A percentile compares a stretch with the other conserved stretches of the same genome.
Evolutionary conservation across 2,329 filamentous ascomycete genomes (phyloP).

Genomic region (Cladophialophora carrionii): DNA sequence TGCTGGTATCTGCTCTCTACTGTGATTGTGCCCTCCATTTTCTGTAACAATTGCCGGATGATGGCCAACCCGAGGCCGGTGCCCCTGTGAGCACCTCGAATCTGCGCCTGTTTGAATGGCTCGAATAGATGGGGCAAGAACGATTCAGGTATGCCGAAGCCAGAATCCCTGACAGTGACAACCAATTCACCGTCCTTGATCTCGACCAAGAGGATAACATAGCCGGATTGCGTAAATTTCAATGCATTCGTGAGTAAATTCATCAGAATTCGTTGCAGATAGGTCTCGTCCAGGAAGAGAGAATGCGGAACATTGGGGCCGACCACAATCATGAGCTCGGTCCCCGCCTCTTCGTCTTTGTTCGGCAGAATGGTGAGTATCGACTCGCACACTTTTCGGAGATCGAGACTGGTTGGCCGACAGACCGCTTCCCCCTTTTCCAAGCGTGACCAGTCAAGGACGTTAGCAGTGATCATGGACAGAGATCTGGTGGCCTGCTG

Average conservation of each 20-base stretch:
- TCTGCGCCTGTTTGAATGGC: slow-evolving; percentile 56
- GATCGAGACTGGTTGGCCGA: slow-evolving; percentile 42
- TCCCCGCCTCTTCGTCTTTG: slow-evolving; percentile 42
- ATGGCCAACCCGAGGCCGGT: slow-evolving; percentile 43
- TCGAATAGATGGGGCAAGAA: slow-evolving; percentile 70
- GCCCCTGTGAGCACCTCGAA: slow-evolving; percentile 40
- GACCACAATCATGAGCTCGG: slow-evolving; percentile 43
- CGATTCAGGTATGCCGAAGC: slow-evolving; percentile 45
- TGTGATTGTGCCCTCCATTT: slow-evolving; percentile 41
- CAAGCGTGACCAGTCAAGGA: slow-evolving; percentile 46
- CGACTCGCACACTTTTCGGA: slow-evolving; percentile 43
- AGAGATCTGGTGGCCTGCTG: slow-evolving; percentile 44
- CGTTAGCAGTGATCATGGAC: slow-evolving; percentile 46
- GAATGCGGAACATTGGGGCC: slow-evolving; percentile 41
- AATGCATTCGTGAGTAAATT: slow-evolving; percentile 45
- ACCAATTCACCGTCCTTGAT: slow-evolving; percentile 60
- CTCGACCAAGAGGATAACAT: slow-evolving; percentile 60
- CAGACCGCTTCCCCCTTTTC: slow-evolving; percentile 43
- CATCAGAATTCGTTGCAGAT: slow-evolving; percentile 52
- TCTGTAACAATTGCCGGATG: slow-evolving; percentile 41
- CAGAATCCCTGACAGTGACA: slow-evolving; percentile 52
- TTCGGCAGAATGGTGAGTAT: slow-evolving; percentile 43
- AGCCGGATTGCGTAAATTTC: slow-evolving; percentile 56
- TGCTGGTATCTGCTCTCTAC: slow-evolving; percentile 40
- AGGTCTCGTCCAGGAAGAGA: slow-evolving; percentile 45